Base-by-base conservation (phyloP, 148 eudicot species). In the Camellia granthamiana region DNA sequence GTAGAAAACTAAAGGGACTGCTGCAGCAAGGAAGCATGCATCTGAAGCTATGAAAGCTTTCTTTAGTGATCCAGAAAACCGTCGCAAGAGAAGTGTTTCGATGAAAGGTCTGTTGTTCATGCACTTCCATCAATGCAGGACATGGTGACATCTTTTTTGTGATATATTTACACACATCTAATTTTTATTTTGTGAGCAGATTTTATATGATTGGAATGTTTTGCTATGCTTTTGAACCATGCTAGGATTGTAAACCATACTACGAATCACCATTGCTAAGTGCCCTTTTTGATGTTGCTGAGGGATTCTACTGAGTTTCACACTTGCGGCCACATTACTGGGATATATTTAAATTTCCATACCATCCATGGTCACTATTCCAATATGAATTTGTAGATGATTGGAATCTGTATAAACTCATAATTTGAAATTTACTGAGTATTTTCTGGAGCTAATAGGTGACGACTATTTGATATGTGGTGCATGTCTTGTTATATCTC, bases 51-150 rank as follows among this genome's bases (percentile, higher is more conserved):
- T 94, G 95, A 97, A 89, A 88, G 84, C 81, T 64, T 94, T 87
- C 88, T 97, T 97, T 46, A 79, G 90, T 78, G 86, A 94, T 81
- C 98, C 99, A 44, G 97, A 89, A 80, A 97, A 97, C 55, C 99
- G 98, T 59, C 95, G 79, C 74, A 94, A 75, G 88, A 90, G 98
- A 89, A 97, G 99, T 83, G 79, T 92, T 84, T 72, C 94, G 74
- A 92, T 97, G 99, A 90, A 83, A 90, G 98, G 99, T 97, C 42
- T 42, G 85, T 65, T 42, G 85, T 65, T 58, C 54, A 49, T 7
- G 23, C 30, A 60, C 18, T 67, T 18, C 62, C 43, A 65, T 8
- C 30, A 65, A 23, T 65, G 65, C n/a, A 61, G 65, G 21, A 61
- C 23, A 5, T 1, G 30, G 65, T 61, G 21, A 16, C 5, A 6